These are phyloP conservation scores for Lavandula angustifolia DNA, from an alignment of 257 asterid species.

Conservation along the genomic window DNA sequence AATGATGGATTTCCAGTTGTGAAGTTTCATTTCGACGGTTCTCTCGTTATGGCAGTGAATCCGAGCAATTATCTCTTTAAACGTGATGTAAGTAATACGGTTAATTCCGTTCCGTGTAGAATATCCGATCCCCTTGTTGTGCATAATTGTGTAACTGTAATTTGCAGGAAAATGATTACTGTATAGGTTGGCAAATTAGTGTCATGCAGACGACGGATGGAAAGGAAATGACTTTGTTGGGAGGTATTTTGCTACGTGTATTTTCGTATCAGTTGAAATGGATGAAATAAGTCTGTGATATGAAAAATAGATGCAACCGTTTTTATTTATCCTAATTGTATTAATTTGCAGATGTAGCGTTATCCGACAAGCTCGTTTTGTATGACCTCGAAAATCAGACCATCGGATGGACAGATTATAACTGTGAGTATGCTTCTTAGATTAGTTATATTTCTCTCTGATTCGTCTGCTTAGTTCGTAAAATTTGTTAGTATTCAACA, in stretches of 20 bases:
- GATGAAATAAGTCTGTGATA: too few species aligned
- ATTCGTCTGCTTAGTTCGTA: too few species aligned
- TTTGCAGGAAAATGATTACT: constrained; percentile 59
- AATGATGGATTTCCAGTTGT: constrained; percentile 91
- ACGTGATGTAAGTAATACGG: constrained; percentile 54
- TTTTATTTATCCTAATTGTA: too few species aligned
- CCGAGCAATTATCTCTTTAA: constrained; percentile 79
- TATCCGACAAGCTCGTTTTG: constrained; percentile 68
- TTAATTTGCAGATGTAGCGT: constrained; percentile 62
- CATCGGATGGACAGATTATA: constrained; percentile 74
- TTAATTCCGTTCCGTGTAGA: constrained; percentile 17
- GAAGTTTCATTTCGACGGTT: constrained; percentile 65
- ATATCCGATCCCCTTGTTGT: too few species aligned
- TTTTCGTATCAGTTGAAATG: too few species aligned
- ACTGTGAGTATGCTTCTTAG: constrained; percentile 55
- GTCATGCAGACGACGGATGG: constrained; percentile 61
- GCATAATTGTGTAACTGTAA: too few species aligned
- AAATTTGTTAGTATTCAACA: too few species aligned
- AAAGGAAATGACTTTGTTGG: constrained; percentile 58
- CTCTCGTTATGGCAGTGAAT: constrained; percentile 65
- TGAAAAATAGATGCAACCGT: too few species aligned
- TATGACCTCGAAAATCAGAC: constrained; percentile 80
- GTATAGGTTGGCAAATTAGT: constrained; percentile 72
- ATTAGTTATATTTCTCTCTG: background rate
- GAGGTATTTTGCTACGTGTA: constrained; percentile 50